phyloP scores from a whole-genome alignment of 176 grass and related monocot species.

The Stipa capillata region DNA sequence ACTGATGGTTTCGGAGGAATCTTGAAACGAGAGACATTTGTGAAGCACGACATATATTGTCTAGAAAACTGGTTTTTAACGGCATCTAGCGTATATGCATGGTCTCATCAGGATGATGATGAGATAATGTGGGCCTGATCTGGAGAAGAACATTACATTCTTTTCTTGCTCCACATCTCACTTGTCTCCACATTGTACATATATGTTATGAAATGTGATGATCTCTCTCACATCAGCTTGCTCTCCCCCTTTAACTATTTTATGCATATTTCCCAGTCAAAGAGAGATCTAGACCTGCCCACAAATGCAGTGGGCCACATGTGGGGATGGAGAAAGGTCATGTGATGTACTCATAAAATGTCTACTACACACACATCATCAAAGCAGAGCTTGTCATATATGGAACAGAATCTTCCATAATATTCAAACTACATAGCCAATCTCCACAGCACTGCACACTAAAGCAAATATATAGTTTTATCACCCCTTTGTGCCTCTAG shows the following conservation, averaged over 20 bases:
- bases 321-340: constrained; percentile 72
- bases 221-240: constrained; percentile 19
- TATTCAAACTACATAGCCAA: constrained; percentile 62
- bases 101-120: constrained; percentile 13
- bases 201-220: neutral
- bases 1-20: constrained; percentile 34
- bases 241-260: constrained; percentile 18
- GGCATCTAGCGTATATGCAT: constrained; percentile 29
- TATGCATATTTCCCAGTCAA: constrained; percentile 54
- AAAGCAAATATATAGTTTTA: constrained; percentile 12
- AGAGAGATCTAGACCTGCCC: constrained; percentile 83
- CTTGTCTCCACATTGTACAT: constrained; percentile 4
- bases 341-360: constrained; percentile 77
- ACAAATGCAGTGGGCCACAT: constrained; percentile 72
- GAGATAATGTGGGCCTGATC: constrained; percentile 45
- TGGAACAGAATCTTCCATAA: constrained; percentile 90
- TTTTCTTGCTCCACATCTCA: constrained; percentile 25
- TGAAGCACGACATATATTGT: constrained; percentile 28
- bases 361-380: constrained; percentile 47
- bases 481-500: constrained; percentile 19
- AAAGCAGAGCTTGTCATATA: constrained; percentile 64
- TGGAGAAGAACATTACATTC: constrained; percentile 41
- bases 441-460: constrained; percentile 21
- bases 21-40: constrained; percentile 22
- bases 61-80: constrained; percentile 57